Conservation (phyloP, 805 yeast species). For the Cyberlindnera maritima region DNA sequence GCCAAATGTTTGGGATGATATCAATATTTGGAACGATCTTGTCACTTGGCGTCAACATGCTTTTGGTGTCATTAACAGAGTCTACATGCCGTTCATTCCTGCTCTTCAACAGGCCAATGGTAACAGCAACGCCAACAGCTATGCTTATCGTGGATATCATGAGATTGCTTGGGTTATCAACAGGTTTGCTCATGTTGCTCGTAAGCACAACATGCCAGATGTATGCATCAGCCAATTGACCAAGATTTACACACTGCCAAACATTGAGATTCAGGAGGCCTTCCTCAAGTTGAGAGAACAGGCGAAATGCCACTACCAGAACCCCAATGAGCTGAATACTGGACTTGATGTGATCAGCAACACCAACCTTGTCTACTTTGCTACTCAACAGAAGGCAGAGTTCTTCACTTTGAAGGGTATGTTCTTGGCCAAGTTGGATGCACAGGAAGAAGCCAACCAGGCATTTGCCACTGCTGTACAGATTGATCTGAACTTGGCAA, state of each 20-base stretch:
- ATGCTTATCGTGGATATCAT: conserved; percentile 96
- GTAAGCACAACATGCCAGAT: conserved; percentile 95
- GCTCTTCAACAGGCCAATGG: conserved; percentile 71
- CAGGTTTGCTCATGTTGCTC: conserved; percentile 96
- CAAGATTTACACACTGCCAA: conserved; percentile 91
- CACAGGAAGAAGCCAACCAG: conserved; percentile 93
- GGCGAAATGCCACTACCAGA: conserved; percentile 95
- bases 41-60: conserved; percentile 99
- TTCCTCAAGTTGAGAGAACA: conserved; percentile 93
- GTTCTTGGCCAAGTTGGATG: conserved; percentile 89
- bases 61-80: conserved; percentile 91
- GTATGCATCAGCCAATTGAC: conserved; percentile 92
- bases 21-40: conserved; percentile 94
- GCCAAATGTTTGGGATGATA: conserved; percentile 97
- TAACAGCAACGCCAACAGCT: conserved; percentile 74
- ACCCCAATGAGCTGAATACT: conserved; percentile 84
- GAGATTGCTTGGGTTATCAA: conserved; percentile 99
- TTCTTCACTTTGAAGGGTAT: conserved; percentile 97
- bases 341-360: conserved; percentile 96
- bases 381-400: conserved; percentile 97
- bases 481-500: conserved; percentile 87
- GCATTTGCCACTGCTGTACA: conserved; percentile 98
- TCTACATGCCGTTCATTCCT: conserved; percentile 89
- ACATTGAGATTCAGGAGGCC: conserved; percentile 97
- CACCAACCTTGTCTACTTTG: conserved; percentile 93